phyloP scores from a whole-genome alignment of 2,329 filamentous ascomycete species.

The Purpureocillium takamizusanense region DNA sequence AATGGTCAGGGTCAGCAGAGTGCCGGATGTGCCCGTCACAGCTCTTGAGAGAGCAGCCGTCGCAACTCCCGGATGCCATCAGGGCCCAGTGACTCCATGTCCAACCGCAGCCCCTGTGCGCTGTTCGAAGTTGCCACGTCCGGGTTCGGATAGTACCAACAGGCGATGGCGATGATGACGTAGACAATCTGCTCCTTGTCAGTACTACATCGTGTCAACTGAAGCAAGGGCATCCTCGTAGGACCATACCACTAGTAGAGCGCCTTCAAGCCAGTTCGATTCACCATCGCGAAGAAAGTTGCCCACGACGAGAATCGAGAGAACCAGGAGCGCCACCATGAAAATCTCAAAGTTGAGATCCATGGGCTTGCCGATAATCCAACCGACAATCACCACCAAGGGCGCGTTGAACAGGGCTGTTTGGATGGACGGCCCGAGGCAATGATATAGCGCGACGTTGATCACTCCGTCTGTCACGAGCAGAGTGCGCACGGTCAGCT shows the following conservation, averaged over 20 bases:
- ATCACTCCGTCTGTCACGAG: not conserved
- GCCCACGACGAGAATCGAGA: conserved; percentile 79
- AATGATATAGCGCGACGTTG: conserved; percentile 79
- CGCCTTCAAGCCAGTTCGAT: conserved; percentile 83
- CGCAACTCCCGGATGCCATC: too few relatives aligned
- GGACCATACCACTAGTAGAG: conserved; percentile 51
- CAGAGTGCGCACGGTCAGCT: not conserved
- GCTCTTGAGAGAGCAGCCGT: too few relatives aligned
- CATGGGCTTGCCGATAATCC: conserved; percentile 64
- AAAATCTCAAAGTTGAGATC: conserved; percentile 81
- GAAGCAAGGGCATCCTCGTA: rapidly evolving
- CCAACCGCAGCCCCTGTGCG: conserved; percentile 7
- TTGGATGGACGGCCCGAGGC: conserved; percentile 79
- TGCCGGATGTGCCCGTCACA: too few relatives aligned
- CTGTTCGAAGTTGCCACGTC: conserved; percentile 25
- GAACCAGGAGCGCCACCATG: conserved; percentile 70
- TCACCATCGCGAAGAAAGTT: conserved; percentile 83
- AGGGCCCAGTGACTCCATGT: too few relatives aligned
- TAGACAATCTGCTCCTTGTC: conserved; percentile 23
- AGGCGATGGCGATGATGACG: conserved; percentile 34
- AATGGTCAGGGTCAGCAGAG: too few relatives aligned
- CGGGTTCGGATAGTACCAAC: conserved; percentile 35
- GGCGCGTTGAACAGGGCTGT: conserved; percentile 84
- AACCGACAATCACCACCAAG: conserved; percentile 73
- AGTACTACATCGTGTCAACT: not conserved